Percentiles rank a stretch among this genome's conserved stretches.
These are phyloP conservation scores for Cercis canadensis DNA, from an alignment of 306 rosid species.

Conservation along the genomic window DNA sequence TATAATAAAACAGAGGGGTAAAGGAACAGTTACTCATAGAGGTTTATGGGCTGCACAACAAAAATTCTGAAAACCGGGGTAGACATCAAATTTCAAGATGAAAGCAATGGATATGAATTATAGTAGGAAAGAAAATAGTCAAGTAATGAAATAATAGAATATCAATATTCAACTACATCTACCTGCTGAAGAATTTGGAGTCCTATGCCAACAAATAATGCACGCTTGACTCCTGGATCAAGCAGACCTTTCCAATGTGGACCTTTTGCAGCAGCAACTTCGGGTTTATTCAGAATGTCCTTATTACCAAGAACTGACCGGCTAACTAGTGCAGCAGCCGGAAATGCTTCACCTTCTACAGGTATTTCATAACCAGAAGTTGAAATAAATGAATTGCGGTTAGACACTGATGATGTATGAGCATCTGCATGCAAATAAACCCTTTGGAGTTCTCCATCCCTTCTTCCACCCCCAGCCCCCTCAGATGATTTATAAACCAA, in stretches of 20 bases:
- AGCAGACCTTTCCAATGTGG: slow-evolving; percentile 62
- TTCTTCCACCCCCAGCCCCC: slow-evolving; percentile 53
- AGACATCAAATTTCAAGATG: slow-evolving; percentile 28
- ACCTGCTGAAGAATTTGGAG: slow-evolving; percentile 97
- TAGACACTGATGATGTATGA: slow-evolving; percentile 35
- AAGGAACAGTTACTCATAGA: not conserved
- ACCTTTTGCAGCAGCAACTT: slow-evolving; percentile 49
- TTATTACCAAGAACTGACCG: slow-evolving; percentile 58
- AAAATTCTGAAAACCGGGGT: not conserved
- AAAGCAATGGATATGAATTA: slow-evolving; percentile 26
- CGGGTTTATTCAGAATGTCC: slow-evolving; percentile 51
- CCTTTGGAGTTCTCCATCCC: slow-evolving; percentile 67
- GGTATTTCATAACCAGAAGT: slow-evolving; percentile 55
- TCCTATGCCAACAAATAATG: slow-evolving; percentile 85
- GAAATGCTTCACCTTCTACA: slow-evolving; percentile 61
- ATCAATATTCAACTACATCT: slow-evolving; percentile 8
- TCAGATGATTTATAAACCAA: slow-evolving; percentile 78
- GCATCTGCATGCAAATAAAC: slow-evolving; percentile 79
- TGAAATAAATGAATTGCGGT: slow-evolving; percentile 62
- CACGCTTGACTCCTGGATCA: slow-evolving; percentile 89
- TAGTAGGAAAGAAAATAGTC: not conserved
- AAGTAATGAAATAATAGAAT: slow-evolving; percentile 6
- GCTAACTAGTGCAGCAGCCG: slow-evolving; percentile 83
- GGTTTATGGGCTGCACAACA: not conserved
- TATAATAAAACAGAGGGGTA: not conserved